These are phyloP conservation scores for Aspergillus felis DNA, from an alignment of 2,329 filamentous ascomycete genomes.

Conservation along the genomic window DNA sequence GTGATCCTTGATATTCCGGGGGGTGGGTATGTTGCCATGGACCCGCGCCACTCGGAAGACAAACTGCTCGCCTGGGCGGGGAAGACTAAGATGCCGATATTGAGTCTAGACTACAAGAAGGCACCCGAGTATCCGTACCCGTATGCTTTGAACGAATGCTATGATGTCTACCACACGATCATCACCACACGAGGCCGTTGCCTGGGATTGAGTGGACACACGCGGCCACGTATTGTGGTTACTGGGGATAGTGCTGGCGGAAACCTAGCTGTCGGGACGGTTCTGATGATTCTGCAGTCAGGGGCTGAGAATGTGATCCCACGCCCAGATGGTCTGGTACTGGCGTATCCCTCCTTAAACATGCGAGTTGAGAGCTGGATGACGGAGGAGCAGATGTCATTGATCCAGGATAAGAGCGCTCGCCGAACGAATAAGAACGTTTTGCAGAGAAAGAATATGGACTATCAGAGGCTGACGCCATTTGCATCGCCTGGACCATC, in stretches of 20 bases:
- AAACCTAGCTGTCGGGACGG: slow-evolving; percentile 74
- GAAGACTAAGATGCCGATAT: slow-evolving; percentile 78
- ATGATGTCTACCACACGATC: slow-evolving; percentile 75
- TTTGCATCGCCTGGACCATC: slow-evolving; percentile 73
- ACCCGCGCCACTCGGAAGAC: slow-evolving; percentile 89
- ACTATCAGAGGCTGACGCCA: slow-evolving; percentile 76
- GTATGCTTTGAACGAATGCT: slow-evolving; percentile 82
- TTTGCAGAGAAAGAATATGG: slow-evolving; percentile 77
- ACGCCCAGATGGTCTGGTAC: slow-evolving; percentile 71
- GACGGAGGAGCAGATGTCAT: slow-evolving; percentile 93
- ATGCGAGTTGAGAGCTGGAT: slow-evolving; percentile 99
- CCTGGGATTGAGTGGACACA: slow-evolving; percentile 66
- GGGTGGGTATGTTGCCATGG: slow-evolving; percentile 95
- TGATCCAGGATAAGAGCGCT: slow-evolving; percentile 79
- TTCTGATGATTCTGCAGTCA: slow-evolving; percentile 84
- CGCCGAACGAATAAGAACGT: slow-evolving; percentile 75
- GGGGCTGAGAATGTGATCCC: slow-evolving; percentile 62
- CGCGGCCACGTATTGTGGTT: slow-evolving; percentile 64
- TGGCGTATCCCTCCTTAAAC: slow-evolving; percentile 87
- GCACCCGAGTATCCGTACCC: slow-evolving; percentile 82
- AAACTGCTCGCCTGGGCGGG: slow-evolving; percentile 90
- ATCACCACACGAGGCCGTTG: slow-evolving; percentile 69
- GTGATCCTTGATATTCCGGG: slow-evolving; percentile 87
- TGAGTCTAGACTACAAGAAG: slow-evolving; percentile 89
- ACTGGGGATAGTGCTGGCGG: slow-evolving; percentile 80